Evolutionary conservation across 768 basidiomycete genomes (phyloP).

Genomic region (Boletus subparvulus): DNA sequence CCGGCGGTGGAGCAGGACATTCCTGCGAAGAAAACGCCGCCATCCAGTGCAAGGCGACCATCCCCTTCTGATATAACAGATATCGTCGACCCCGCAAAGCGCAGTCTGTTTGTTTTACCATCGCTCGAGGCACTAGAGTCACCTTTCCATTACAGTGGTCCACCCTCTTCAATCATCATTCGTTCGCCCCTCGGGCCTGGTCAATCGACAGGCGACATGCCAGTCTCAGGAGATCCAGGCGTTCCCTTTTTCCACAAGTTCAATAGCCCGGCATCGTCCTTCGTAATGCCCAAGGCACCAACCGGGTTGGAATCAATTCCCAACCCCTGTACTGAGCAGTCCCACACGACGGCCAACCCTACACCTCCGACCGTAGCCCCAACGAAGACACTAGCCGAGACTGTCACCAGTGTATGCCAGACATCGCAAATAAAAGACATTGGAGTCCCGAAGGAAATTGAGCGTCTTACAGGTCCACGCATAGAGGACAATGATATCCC

Average conservation of each 20-base stretch:
- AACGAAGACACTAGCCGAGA: neutral
- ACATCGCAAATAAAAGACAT: neutral
- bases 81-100: neutral
- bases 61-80: neutral
- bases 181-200: constrained; percentile 15
- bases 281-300: constrained; percentile 4
- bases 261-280: constrained; percentile 15
- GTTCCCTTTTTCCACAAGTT: constrained; percentile 2
- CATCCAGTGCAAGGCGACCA: neutral
- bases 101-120: constrained; percentile 2
- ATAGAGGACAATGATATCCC: constrained; percentile 4
- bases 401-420: neutral
- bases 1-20: constrained; percentile 1
- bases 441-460: neutral
- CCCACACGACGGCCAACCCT: neutral
- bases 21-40: constrained; percentile 3
- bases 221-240: neutral
- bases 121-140: constrained; percentile 16
- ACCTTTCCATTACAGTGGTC: constrained; percentile 8
- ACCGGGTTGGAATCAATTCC: neutral
- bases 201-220: neutral
- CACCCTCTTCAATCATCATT: constrained; percentile 23
- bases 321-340: neutral
- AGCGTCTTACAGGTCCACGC: neutral
- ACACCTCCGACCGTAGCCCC: neutral